These are phyloP conservation scores for Poterioochromonas sp. DNA, from an alignment of 352 stramenopile species.

Conservation along the genomic window DNA sequence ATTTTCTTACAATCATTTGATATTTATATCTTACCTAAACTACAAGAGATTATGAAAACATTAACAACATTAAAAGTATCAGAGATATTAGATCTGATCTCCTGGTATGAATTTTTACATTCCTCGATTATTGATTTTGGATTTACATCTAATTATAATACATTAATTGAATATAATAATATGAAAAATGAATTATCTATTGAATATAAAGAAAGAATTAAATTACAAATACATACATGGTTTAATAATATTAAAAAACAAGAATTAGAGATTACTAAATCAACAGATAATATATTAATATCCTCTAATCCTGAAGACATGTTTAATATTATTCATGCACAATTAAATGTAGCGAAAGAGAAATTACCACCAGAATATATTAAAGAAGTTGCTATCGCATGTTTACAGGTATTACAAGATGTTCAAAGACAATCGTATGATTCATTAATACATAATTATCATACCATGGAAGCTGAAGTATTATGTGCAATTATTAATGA, in stretches of 20 bases:
- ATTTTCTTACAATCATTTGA: conserved; percentile 6
- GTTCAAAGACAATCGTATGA: not conserved
- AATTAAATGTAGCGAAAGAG: conserved; percentile 2
- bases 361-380: conserved; percentile 13
- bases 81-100: conserved; percentile 14
- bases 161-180: not conserved
- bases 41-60: not conserved
- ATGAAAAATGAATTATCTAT: not conserved
- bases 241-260: conserved; percentile 23
- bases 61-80: not conserved
- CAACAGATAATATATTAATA: not conserved
- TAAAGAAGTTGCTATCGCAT: conserved; percentile 7
- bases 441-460: not conserved
- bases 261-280: not conserved
- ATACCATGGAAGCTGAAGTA: not conserved
- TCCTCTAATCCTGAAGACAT: conserved; percentile 18
- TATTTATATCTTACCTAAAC: not conserved
- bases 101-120: not conserved
- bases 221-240: conserved; percentile 3
- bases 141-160: not conserved
- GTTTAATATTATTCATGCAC: conserved; percentile 24
- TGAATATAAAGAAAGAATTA: conserved; percentile 23
- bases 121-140: not conserved
- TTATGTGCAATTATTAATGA: conserved; percentile 26
- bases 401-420: conserved; percentile 19